These are phyloP conservation scores for Daldinia decipiens DNA, from an alignment of 495 filamentous ascomycete genomes.

Conservation along the genomic window DNA sequence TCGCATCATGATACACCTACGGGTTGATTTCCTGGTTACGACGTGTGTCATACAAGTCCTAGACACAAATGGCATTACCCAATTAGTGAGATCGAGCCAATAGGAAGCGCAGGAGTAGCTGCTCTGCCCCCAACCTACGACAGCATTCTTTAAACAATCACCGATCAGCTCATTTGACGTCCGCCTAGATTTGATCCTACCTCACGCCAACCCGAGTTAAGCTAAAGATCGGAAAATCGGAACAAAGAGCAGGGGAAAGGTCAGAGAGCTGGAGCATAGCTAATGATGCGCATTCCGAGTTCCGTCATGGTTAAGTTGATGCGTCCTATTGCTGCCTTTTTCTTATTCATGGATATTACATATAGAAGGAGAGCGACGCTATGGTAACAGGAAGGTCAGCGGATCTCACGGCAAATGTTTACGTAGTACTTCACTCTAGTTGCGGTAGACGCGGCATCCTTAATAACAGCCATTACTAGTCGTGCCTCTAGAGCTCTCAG, in stretches of 20 bases:
- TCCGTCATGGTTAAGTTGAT: slow-evolving; percentile 4
- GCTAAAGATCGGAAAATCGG: slow-evolving; percentile 16
- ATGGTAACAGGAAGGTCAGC: slow-evolving; percentile 10
- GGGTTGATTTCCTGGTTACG: slow-evolving; percentile 1
- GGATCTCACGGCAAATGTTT: slow-evolving; percentile 26
- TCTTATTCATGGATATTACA: slow-evolving; percentile 13
- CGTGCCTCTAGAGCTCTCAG: background rate
- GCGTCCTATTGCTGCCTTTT: background rate
- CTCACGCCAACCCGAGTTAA: slow-evolving; percentile 12
- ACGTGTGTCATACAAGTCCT: slow-evolving; percentile 4
- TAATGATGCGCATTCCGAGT: slow-evolving; percentile 16
- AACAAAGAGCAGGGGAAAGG: slow-evolving; percentile 5
- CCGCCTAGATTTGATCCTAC: slow-evolving; percentile 17
- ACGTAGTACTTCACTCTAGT: background rate
- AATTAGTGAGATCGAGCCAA: slow-evolving; percentile 38
- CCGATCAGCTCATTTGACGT: slow-evolving; percentile 40
- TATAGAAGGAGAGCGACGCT: background rate
- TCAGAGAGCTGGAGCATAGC: slow-evolving; percentile 31
- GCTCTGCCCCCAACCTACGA: slow-evolving; percentile 15
- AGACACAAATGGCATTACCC: slow-evolving; percentile 14
- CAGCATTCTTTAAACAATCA: slow-evolving; percentile 20
- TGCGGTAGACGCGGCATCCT: slow-evolving; percentile 32
- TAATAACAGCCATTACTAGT: background rate
- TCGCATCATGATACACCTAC: background rate
- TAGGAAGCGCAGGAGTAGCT: slow-evolving; percentile 24